Base-by-base conservation (phyloP, 2,329 filamentous ascomycete genomes). In the Fusarium solani-melongenae region DNA sequence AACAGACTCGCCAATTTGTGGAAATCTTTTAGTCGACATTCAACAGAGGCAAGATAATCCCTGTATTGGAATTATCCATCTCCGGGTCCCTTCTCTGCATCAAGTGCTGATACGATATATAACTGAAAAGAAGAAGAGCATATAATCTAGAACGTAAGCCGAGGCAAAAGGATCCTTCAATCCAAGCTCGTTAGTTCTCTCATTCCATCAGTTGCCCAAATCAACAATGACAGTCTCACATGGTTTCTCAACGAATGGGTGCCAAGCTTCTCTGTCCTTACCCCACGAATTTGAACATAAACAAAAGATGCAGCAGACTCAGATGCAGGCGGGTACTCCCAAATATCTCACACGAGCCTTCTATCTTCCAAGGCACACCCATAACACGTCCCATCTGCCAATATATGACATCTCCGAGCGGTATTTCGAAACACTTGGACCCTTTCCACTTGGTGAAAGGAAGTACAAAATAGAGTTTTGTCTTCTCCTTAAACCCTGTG, bases 401-500 rank as follows among this genome's bases (percentile, higher is more conserved):
- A 15, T 71, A 1, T 71, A 71, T 5, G 58, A 68, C 2, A 57
- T 72, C 1, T 65, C 69, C 0, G 20, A 65, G 5, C n/a, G 34
- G 29, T 71, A 69, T 20, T 44, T 22, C 2, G 41, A 72, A 9
- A 46, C 34, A 1, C 4, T 71, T 1, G 65, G 59, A 0, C 24
- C 33, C 1, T 33, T 39, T 11, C 49, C 41, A 0, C 56, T 72
- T 60, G 64, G 69, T 5, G 57, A 56, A 1, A 39, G 60, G 11
- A 11, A n/a, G 7, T 71, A 71, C 20, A 71, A 72, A 27, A 41
- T 71, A 1, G 53, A 55, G 11, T 27, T 71, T 22, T 60, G 22
- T 4, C 29, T 69, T 55, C 56, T 71, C 34, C 57, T 36, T n/a
- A 71, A 71, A 17, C 69, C 69, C 2, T 57, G 22, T 10, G 69